Evolutionary conservation across 257 asterid genomes (phyloP).

Genomic region (Rubia yunnanensis): DNA sequence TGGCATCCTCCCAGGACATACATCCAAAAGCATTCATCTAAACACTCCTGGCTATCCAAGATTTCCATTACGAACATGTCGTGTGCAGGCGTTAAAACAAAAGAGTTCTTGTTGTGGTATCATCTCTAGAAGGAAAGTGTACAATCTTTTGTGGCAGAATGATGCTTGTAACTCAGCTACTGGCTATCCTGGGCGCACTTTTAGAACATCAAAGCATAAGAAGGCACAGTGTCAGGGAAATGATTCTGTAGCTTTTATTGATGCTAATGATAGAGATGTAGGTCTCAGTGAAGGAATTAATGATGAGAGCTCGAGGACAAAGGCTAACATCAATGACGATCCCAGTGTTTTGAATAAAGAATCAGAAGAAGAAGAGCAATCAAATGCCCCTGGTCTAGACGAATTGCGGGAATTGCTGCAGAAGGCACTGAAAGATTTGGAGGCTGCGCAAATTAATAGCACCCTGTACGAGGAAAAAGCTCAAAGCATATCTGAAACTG

Average conservation of each 20-base stretch:
- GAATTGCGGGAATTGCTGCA: slow-evolving; percentile 72
- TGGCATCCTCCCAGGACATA: slow-evolving; percentile 3
- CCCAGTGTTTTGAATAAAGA: slow-evolving; percentile 28
- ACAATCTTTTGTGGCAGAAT: slow-evolving; percentile 11
- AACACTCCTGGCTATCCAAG: slow-evolving; percentile 11
- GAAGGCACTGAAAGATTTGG: slow-evolving; percentile 71
- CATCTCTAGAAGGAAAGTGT: neutral
- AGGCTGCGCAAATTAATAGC: slow-evolving; percentile 66
- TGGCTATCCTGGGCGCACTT: slow-evolving; percentile 8
- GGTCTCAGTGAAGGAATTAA: slow-evolving; percentile 32
- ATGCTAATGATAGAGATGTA: slow-evolving; percentile 49
- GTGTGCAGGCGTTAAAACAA: slow-evolving; percentile 10
- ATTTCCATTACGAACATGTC: slow-evolving; percentile 1
- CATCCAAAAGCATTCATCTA: slow-evolving; percentile 2
- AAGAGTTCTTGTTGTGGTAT: neutral
- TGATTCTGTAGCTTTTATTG: slow-evolving; percentile 68
- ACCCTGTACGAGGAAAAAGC: slow-evolving; percentile 81
- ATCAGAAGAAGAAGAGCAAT: slow-evolving; percentile 32
- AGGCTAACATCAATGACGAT: slow-evolving; percentile 24
- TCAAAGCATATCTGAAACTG: slow-evolving; percentile 80
- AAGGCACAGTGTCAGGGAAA: slow-evolving; percentile 67
- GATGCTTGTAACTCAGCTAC: slow-evolving; percentile 7
- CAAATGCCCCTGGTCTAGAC: slow-evolving; percentile 48
- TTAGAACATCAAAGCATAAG: slow-evolving; percentile 11
- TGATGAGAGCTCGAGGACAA: slow-evolving; percentile 17